Evolutionary conservation across 345 rosid genomes (phyloP).

Genomic region (Eucalyptus melliodora): DNA sequence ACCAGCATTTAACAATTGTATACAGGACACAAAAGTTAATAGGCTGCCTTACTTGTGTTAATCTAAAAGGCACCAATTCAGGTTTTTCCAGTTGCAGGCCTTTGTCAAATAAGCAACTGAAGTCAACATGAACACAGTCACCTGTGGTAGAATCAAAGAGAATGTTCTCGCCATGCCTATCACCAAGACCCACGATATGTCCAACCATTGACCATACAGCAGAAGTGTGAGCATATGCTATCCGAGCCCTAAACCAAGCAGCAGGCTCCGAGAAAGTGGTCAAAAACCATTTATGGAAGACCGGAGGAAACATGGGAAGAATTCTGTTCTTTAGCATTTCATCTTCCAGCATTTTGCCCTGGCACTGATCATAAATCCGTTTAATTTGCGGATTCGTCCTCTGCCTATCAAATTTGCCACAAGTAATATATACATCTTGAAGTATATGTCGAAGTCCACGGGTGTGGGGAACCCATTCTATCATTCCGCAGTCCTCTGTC

Average conservation of each 20-base stretch:
- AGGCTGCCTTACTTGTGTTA: conserved; percentile 61
- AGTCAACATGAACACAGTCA: conserved; percentile 97
- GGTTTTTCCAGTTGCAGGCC: conserved; percentile 97
- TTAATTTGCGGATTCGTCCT: conserved; percentile 88
- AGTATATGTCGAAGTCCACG: conserved; percentile 91
- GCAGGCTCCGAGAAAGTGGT: conserved; percentile 97
- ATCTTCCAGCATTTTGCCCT: conserved; percentile 68
- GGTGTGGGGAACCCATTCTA: conserved; percentile 97
- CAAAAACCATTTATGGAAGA: conserved; percentile 94
- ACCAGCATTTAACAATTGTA: not conserved
- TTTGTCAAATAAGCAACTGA: conserved; percentile 95
- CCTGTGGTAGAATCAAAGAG: conserved; percentile 98
- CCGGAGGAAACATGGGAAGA: conserved; percentile 93
- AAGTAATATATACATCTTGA: conserved; percentile 69
- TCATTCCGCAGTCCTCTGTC: conserved; percentile 98
- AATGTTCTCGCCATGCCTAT: conserved; percentile 96
- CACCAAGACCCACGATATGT: conserved; percentile 96
- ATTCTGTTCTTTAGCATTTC: conserved; percentile 87
- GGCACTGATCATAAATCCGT: conserved; percentile 79
- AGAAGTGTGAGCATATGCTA: conserved; percentile 93
- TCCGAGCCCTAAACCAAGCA: conserved; percentile 98
- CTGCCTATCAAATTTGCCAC: conserved; percentile 86
- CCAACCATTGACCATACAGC: conserved; percentile 99
- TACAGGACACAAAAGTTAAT: not conserved
- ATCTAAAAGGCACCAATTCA: conserved; percentile 94